Evolutionary conservation across 2,329 filamentous ascomycete genomes (phyloP), one percentile per base, ranked within the genome.

Genomic region (Colletotrichum sp.): DNA sequence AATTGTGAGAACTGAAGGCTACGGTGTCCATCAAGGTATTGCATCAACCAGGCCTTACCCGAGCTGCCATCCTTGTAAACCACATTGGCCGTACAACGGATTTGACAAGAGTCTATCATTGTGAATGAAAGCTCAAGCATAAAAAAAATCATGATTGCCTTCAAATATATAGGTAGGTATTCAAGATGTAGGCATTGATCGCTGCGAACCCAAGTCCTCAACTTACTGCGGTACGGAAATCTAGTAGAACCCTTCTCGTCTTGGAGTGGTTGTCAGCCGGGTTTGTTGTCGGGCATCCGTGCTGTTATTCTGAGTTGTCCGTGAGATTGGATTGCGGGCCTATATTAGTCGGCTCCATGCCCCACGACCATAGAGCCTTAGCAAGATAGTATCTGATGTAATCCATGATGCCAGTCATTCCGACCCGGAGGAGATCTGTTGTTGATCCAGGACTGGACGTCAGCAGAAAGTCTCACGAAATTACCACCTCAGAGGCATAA

Each of bases 221-320:
- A 44, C 18, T 44, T 44, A n/a, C 18, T 44, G 39, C 16, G 16
- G 36, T n/a, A n/a, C 39, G n/a, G 39, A n/a, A 10, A 8, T 44
- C 18, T 39, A 39, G 39, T 44, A 44, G 39, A 44, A 44, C 0
- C 3, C 39, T 44, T 0, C 39, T 10, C 39, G 18, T 44, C 39
- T n/a, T 44, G 39, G 39, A 44, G 18, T n/a, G 1, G 39, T 1
- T n/a, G 39, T 44, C 16, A 44, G 18, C 18, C 3, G 18, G 39
- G 39, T 16, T 44, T n/a, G 1, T n/a, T 44, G 0, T 44, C 39
- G 18, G 6, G 3, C 39, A n/a, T 44, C 18, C 5, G 18, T 18
- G 36, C 36, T 18, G 0, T 18, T 18, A 2, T 39, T 39, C 16
- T 0, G 1, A 18, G 8, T 3, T 9, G 36, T 39, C 36, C 0